Evolutionary conservation across 2,329 filamentous ascomycete genomes (phyloP), one percentile per base, ranked within the genome.

Genomic region (Drechmeria coniospora): DNA sequence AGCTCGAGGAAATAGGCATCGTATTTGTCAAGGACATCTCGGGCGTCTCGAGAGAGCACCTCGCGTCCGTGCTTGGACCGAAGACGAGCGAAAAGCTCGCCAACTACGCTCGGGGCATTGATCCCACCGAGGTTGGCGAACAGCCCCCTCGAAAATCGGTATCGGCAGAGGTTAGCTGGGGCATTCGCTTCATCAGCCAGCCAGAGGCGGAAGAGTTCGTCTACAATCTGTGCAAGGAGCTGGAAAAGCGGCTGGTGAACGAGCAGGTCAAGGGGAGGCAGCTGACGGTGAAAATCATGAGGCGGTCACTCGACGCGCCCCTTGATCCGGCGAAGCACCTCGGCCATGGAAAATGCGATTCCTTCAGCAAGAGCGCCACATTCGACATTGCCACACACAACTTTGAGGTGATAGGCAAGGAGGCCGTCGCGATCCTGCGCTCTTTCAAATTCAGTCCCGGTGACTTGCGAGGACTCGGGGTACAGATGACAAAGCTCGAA

Each of bases 111-210:
- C 72, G 83, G 5, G 90, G 90, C 3, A 82, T 95, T 26, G 90
- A 98, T 51, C 68, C 65, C 27, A 65, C 73, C 2, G 83, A 93
- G 49, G 82, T 95, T 5, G 87, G 86, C 18, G 79, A 87, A 32
- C 79, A 92, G 44, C 71, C 78, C 0, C 62, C 82, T 11, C 74
- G 90, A 29, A 98, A 95, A 47, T 95, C 87, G 0, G 83, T 98
- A 0, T 95, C 90, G 2, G 87, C 87, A 1, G 90, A 98, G 49
- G 83, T 98, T 36, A 98, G 90, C 43, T 98, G 90, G 90, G 90
- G 92, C 3, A 92, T 98, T 31, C 75, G 90, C 5, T 98, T 98
- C 47, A 73, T 90, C 39, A 92, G 68, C 34, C 83, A 94, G 44
- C 66, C 71, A n/a, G 87, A 98, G 51, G 86, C 84, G 0, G 87